Evolutionary conservation across 208 protist species (phyloP), one percentile per base, ranked within the genome.

Genomic region (Herpetomonas samuelpessoai): DNA sequence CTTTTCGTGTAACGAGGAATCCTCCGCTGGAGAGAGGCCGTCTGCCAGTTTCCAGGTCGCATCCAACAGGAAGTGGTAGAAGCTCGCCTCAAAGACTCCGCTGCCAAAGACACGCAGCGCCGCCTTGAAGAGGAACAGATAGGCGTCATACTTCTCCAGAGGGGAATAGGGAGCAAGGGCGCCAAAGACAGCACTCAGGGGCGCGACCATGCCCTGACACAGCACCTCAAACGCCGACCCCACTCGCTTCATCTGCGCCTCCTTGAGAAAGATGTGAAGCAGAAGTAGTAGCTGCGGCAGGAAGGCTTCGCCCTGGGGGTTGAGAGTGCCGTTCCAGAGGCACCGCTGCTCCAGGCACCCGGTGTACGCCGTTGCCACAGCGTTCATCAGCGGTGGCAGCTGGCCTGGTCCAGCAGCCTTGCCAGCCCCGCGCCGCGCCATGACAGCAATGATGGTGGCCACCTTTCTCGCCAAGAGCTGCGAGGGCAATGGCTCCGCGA

Each of bases 121-220:
- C 59, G 83, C 90, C 69, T 95, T 95, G 46, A 92, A 60, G 3
- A 88, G 59, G 46, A 81, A 86, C 31, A 95, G 52, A 41, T 67
- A 78, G 21, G 79, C 56, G 22, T 80, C 62, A 46, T 81, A 79
- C 9, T 64, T 54, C 26, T 64, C 61, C 19, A 74, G 51, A 3
- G 28, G 18, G 18, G 2, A 21, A 30, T 21, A 35, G 6, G 25
- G 50, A 10, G 60, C 55, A 51, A 62, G 62, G 25, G 59, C 45
- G n/a, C 74, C 57, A 50, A 92, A 87, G 18, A 92, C 55, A 6
- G 28, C 46, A 0, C 81, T 85, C 12, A 95, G 75, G 1, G 75
- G 63, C 22, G 63, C 61, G 22, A 84, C 80, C 24, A 80, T 57
- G 9, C 54, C 45, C 0, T n/a, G 38, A 44, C 83, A 88, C 3